Evolutionary conservation across 495 filamentous ascomycete genomes (phyloP).

Genomic region (Trichoderma orchidacearum): DNA sequence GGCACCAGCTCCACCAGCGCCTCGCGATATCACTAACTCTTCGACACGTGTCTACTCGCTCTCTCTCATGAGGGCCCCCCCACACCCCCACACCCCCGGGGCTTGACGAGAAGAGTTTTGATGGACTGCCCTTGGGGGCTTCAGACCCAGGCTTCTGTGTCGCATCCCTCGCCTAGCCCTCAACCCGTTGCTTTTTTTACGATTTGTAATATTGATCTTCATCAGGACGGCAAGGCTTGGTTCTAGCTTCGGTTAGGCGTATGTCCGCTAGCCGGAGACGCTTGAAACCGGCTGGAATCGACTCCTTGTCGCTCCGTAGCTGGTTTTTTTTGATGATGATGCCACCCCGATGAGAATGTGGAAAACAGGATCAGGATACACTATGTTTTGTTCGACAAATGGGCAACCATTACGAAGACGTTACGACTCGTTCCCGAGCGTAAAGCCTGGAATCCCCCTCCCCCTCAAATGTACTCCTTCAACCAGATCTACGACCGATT

Average conservation of each 20-base stretch:
- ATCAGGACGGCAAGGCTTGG: background rate
- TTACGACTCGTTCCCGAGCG: background rate
- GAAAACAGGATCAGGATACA: slow-evolving; percentile 11
- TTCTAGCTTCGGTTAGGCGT: background rate
- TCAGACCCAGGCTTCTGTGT: background rate
- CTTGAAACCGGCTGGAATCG: background rate
- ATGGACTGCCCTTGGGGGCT: background rate
- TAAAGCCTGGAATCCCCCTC: background rate
- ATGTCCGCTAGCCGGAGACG: background rate
- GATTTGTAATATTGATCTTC: background rate
- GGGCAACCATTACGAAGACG: slow-evolving; percentile 17
- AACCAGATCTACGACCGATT: background rate
- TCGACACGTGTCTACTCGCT: background rate
- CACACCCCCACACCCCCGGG: slow-evolving; percentile 1
- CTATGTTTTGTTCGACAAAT: slow-evolving; percentile 13
- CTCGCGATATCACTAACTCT: slow-evolving; percentile 5
- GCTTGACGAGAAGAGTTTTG: background rate
- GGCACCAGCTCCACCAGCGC: slow-evolving; percentile 1
- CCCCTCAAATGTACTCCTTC: background rate
- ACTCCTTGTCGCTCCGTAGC: background rate
- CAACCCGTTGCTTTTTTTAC: background rate
- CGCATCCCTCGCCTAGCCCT: background rate
- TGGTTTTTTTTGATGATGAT: slow-evolving; percentile 4
- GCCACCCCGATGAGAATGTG: slow-evolving; percentile 2
- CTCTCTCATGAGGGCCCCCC: background rate